Conservation (phyloP, 306 rosid species). For the Quercus dentata region DNA sequence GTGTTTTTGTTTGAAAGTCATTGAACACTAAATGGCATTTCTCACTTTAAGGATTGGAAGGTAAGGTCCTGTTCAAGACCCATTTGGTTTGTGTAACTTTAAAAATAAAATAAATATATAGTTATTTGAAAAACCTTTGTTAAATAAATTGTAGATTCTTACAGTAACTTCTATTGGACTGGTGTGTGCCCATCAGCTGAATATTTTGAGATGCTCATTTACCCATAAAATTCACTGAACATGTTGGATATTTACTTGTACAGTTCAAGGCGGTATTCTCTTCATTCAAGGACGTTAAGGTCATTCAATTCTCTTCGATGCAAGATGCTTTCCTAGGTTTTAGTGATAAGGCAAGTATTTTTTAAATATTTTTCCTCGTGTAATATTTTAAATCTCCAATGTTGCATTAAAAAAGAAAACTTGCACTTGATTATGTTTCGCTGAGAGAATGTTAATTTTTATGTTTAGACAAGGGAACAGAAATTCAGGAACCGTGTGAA, state of each 20-base stretch:
- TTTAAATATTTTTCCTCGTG: not conserved
- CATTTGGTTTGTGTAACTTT: not conserved
- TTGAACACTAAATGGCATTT: not conserved
- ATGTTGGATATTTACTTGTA: slow-evolving; percentile 18
- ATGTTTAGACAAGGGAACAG: slow-evolving; percentile 59
- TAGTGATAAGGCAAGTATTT: slow-evolving; percentile 59
- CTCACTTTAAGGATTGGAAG: not conserved
- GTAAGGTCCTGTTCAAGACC: not conserved
- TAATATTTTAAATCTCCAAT: slow-evolving; percentile 5
- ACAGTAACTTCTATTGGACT: not conserved
- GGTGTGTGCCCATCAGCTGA: not conserved
- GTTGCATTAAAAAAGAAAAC: not conserved
- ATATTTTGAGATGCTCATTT: not conserved
- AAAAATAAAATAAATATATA: not conserved
- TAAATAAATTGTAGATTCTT: not conserved
- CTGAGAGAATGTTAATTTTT: not conserved
- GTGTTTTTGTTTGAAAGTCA: not conserved
- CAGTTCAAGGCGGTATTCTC: slow-evolving; percentile 72
- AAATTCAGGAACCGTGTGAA: slow-evolving; percentile 73
- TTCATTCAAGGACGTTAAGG: slow-evolving; percentile 79
- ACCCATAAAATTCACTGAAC: slow-evolving; percentile 8
- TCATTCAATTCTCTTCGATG: slow-evolving; percentile 87
- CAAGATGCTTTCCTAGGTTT: slow-evolving; percentile 79
- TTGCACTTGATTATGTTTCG: too few species aligned
- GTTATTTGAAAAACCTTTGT: not conserved